Percentiles rank a stretch among this genome's conserved stretches.
Evolutionary conservation across 176 grass and related monocot species (phyloP).

Genomic region (Hordeum marinum): DNA sequence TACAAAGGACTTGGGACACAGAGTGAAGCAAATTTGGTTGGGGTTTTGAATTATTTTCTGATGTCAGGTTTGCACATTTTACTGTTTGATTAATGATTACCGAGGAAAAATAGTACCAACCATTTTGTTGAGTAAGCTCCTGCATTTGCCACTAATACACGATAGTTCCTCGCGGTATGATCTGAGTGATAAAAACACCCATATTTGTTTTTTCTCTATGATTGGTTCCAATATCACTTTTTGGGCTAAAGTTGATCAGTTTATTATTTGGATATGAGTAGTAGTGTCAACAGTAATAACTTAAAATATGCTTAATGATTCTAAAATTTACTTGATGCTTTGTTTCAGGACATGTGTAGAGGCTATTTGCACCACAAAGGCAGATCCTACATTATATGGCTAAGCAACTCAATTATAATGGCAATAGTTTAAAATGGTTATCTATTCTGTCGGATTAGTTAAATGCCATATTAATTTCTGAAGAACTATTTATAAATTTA

Average conservation of each 20-base stretch:
- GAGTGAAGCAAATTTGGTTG: too few relatives aligned
- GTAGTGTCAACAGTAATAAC: not conserved
- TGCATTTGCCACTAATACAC: not conserved
- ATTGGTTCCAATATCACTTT: constrained; percentile 1
- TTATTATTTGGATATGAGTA: not conserved
- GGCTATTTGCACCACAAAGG: too few relatives aligned
- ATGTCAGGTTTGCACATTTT: not conserved
- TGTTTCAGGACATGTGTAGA: too few relatives aligned
- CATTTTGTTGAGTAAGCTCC: not conserved
- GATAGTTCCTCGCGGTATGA: not conserved
- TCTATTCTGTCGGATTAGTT: too few relatives aligned
- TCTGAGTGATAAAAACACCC: not conserved
- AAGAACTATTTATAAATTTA: too few relatives aligned
- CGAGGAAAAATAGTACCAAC: not conserved
- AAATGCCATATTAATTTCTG: too few relatives aligned
- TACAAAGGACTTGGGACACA: too few relatives aligned
- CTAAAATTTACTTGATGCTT: too few relatives aligned
- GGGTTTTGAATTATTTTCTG: not conserved
- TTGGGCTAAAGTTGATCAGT: not conserved
- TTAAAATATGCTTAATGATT: too few relatives aligned
- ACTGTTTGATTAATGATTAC: not conserved
- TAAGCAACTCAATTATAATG: too few relatives aligned
- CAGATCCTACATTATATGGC: too few relatives aligned
- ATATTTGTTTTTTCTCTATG: not conserved
- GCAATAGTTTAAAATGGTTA: too few relatives aligned